Evolutionary conservation across 169 alveolate species (phyloP), one percentile per base, ranked within the genome.

Genomic region (Cryptosporidium muris): DNA sequence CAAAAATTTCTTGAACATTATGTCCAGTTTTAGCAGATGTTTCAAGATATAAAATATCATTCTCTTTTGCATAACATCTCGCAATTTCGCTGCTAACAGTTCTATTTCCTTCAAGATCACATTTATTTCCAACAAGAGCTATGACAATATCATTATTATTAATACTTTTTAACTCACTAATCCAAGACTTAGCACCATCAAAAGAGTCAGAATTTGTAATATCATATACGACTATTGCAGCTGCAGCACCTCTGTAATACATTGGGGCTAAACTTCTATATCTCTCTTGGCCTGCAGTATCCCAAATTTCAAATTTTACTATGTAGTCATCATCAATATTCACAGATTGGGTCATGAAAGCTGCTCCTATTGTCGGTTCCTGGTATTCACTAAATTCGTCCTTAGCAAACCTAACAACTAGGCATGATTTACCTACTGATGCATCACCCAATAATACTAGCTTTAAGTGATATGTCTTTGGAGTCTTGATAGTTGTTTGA

Each of bases 291-390:
- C 95, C 95, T n/a, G 95, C 95, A 48, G 95, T 92, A 80, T 95
- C 98, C 97, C 98, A 94, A 4, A 95, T 91, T 81, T 94, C 94
- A 66, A 95, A 90, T 65, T 92, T 92, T 45, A 95, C 94, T 40
- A 64, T 74, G 48, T 74, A 74, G n/a, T 74, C 85, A 47, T 58
- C 68, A 80, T 93, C 94, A 40, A 92, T 82, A 48, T 81, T 93
- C 43, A 94, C 90, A 25, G 92, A 91, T 67, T 94, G 96, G 37
- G 96, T 91, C 96, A 94, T 91, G 81, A 94, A 95, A 52, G 95
- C 96, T 5, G 96, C 97, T n/a, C 97, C 98, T 63, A 94, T 93
- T n/a, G 98, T 95, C 14, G 98, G 94, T 63, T 94, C 94, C 81
- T 91, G 94, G 82, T 90, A 92, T 80, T 93, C 95, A 66, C 92